These are phyloP conservation scores for Heritiera fomes DNA, from an alignment of 345 rosid species.

Conservation along the genomic window DNA sequence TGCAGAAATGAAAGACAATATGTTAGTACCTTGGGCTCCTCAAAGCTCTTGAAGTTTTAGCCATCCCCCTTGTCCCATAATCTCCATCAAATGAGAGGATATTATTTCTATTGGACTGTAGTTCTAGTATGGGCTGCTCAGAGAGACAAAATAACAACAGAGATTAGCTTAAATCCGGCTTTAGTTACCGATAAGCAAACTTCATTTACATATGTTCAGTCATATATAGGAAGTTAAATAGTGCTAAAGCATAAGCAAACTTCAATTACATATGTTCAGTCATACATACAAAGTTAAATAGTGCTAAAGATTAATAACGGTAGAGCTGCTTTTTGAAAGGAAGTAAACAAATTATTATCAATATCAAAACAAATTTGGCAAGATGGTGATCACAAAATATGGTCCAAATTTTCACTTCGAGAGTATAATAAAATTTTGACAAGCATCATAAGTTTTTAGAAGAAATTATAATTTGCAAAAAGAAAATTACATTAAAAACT, in stretches of 20 bases:
- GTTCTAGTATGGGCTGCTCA: conserved; percentile 72
- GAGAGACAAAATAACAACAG: background rate
- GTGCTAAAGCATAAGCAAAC: background rate
- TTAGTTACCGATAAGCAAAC: conserved; percentile 1
- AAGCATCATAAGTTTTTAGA: background rate
- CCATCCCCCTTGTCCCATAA: conserved; percentile 42
- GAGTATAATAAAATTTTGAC: background rate
- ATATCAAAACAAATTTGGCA: background rate
- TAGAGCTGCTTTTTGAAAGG: background rate
- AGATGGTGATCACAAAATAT: background rate
- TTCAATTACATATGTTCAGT: background rate
- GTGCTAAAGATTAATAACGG: background rate
- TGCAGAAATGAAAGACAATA: conserved; percentile 3
- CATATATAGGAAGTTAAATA: background rate
- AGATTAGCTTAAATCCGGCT: conserved; percentile 21
- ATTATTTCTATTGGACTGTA: conserved; percentile 53
- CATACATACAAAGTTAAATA: background rate
- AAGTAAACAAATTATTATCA: background rate
- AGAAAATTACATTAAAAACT: background rate
- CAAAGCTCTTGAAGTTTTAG: conserved; percentile 38
- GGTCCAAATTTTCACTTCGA: background rate
- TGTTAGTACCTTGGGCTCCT: conserved; percentile 60
- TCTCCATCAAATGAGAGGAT: conserved; percentile 44
- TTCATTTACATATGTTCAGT: background rate
- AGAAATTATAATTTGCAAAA: background rate